Percentiles rank a stretch among this genome's conserved stretches.
Conservation (phyloP, 768 basidiomycete genomes). For the Leccinum arenicola region DNA sequence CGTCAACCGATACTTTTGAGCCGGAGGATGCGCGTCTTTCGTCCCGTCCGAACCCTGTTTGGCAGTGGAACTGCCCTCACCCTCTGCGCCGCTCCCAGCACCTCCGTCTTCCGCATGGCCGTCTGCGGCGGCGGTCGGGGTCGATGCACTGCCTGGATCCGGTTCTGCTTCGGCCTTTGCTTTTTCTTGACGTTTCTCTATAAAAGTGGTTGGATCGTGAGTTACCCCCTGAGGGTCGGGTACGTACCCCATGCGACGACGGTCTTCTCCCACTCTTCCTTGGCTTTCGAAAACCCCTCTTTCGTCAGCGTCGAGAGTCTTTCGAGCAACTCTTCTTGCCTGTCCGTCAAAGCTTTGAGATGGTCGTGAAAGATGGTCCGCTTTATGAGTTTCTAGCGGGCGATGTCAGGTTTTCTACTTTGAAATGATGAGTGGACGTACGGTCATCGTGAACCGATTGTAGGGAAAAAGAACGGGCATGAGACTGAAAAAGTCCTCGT, state of each 20-base stretch:
- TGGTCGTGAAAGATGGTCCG: slow-evolving; percentile 82
- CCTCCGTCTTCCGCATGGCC: slow-evolving; percentile 32
- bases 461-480: slow-evolving; percentile 91
- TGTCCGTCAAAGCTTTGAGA: slow-evolving; percentile 56
- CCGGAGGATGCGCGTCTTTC: slow-evolving; percentile 56
- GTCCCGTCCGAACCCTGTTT: slow-evolving; percentile 30
- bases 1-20: slow-evolving; percentile 75
- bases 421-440: slow-evolving; percentile 33
- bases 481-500: slow-evolving; percentile 86
- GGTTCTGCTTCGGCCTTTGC: slow-evolving; percentile 29
- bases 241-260: slow-evolving; percentile 64
- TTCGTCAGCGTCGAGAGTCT: slow-evolving; percentile 61
- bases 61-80: slow-evolving; percentile 17
- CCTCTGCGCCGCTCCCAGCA: slow-evolving; percentile 25
- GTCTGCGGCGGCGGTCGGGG: slow-evolving; percentile 23
- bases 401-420: slow-evolving; percentile 8
- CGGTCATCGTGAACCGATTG: slow-evolving; percentile 92
- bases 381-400: slow-evolving; percentile 82
- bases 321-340: slow-evolving; percentile 65
- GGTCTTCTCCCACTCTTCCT: slow-evolving; percentile 75
- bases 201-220: neutral
- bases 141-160: slow-evolving; percentile 32
- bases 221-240: neutral
- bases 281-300: slow-evolving; percentile 63
- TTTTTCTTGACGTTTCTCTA: slow-evolving; percentile 61